These are phyloP conservation scores for Sporothrix protearum DNA, from an alignment of 2,329 filamentous ascomycete species.

Conservation along the genomic window DNA sequence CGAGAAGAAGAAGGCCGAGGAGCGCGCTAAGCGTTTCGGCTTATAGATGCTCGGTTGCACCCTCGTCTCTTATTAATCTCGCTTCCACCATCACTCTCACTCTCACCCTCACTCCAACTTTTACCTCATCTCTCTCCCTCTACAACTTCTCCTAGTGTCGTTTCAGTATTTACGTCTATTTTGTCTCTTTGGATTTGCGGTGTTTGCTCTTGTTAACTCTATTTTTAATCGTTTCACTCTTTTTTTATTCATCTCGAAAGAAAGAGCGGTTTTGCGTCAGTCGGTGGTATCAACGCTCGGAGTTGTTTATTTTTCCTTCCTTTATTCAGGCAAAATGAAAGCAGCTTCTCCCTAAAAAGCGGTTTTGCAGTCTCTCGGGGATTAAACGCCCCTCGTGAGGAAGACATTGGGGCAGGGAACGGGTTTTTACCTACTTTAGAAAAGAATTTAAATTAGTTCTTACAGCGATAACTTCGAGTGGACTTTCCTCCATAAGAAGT, in stretches of 20 bases:
- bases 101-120: too few relatives aligned
- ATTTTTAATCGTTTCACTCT: neutral
- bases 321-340: neutral
- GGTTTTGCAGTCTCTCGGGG: neutral
- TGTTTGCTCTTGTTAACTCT: neutral
- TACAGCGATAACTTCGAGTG: neutral
- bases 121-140: neutral
- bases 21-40: conserved; percentile 49
- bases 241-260: neutral
- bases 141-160: neutral
- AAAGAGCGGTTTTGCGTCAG: conserved; percentile 2
- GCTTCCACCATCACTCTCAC: neutral
- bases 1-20: conserved; percentile 57
- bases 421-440: neutral
- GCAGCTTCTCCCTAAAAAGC: neutral
- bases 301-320: neutral
- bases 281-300: neutral
- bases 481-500: too few relatives aligned
- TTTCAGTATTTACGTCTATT: neutral
- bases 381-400: neutral
- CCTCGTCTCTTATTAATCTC: neutral
- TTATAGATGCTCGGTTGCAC: neutral
- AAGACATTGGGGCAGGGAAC: neutral
- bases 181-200: neutral
- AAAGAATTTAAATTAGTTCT: neutral